These are phyloP conservation scores for Actinidia chinensis DNA, from an alignment of 179 eudicot species.

Conservation along the genomic window DNA sequence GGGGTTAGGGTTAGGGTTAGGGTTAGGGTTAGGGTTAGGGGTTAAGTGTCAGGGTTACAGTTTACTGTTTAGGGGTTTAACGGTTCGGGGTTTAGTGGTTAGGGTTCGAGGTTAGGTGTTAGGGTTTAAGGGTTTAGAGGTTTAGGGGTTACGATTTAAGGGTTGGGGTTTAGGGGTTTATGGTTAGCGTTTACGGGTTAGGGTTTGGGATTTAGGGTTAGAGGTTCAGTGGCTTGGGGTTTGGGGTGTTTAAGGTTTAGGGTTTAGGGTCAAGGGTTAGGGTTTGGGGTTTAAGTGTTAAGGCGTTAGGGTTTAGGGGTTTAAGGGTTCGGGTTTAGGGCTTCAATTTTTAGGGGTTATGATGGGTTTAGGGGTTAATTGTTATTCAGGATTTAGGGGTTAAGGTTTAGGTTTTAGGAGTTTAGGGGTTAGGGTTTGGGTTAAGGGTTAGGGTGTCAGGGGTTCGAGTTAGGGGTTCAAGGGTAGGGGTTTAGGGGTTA, in stretches of 20 bases:
- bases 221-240: constrained; percentile 4
- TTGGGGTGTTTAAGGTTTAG: background rate
- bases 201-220: background rate
- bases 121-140: background rate
- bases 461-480: constrained; percentile 4
- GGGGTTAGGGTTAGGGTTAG: constrained; percentile 14
- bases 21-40: constrained; percentile 4
- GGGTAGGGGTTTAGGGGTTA: constrained; percentile 8
- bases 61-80: too few species aligned
- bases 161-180: constrained; percentile 2
- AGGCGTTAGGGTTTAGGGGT: constrained; percentile 6
- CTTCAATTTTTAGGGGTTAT: too few species aligned
- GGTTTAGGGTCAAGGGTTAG: constrained; percentile 8
- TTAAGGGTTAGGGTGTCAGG: too few species aligned
- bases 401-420: constrained; percentile 13
- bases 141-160: constrained; percentile 12
- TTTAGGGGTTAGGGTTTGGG: constrained; percentile 11
- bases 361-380: constrained; percentile 12
- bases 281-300: constrained; percentile 4
- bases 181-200: constrained; percentile 8
- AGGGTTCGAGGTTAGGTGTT: background rate
- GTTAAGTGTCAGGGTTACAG: too few species aligned
- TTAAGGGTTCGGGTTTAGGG: constrained; percentile 1
- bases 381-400: too few species aligned
- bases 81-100: background rate